These are phyloP conservation scores for Gigaspora rosea DNA, from an alignment of 192 early-diverging fungal species.

Conservation along the genomic window DNA sequence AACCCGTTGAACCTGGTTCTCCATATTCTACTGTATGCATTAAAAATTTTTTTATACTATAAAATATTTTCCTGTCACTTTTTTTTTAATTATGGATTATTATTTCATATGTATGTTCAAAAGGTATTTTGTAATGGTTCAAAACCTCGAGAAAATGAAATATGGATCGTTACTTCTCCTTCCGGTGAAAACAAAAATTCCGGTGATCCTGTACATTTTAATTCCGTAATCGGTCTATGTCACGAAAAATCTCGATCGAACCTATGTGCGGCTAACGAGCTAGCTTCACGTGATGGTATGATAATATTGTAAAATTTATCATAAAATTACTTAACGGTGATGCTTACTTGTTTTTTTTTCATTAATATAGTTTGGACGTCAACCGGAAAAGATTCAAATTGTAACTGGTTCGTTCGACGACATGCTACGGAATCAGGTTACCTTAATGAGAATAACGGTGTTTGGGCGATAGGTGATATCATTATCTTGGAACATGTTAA, in stretches of 20 bases:
- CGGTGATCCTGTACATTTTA: conserved; percentile 1
- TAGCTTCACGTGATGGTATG: background rate
- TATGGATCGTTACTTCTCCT: conserved; percentile 6
- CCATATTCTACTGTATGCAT: background rate
- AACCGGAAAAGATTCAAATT: background rate
- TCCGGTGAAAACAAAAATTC: conserved; percentile 6
- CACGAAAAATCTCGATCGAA: background rate
- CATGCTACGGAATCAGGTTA: conserved; percentile 9
- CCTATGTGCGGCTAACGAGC: background rate
- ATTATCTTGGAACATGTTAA: conserved; percentile 3
- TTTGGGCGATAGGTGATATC: conserved; percentile 15
- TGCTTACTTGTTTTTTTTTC: background rate
- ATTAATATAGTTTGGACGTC: conserved; percentile 4
- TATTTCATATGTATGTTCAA: background rate
- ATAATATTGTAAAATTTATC: background rate
- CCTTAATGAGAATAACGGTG: background rate
- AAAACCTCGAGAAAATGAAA: background rate
- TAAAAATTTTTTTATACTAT: background rate
- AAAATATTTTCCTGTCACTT: background rate
- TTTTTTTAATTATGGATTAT: background rate
- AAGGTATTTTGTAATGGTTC: conserved; percentile 1
- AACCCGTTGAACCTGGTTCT: background rate
- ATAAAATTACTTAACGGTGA: background rate
- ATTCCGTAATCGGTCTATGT: conserved; percentile 4
- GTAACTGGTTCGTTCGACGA: conserved; percentile 1